Base-by-base conservation (phyloP, 2,329 filamentous ascomycete species). In the Rutstroemia sp. region DNA sequence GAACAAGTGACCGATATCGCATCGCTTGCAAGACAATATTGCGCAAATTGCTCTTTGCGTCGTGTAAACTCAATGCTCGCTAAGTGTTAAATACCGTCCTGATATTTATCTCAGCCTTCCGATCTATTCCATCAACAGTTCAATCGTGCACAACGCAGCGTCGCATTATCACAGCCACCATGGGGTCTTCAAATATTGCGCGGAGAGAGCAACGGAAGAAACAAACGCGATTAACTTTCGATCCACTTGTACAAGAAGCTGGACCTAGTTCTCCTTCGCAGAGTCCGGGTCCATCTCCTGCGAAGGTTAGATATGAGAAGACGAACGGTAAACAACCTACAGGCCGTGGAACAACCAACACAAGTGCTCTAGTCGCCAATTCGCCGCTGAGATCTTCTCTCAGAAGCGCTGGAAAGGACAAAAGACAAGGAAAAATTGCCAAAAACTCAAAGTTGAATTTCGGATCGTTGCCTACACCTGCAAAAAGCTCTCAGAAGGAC, bases 161-260 rank as follows among this genome's bases (percentile, higher is more conserved):
- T 34, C 10, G 30, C 10, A 34, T 34, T 34, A 19, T 19, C 14
- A 18, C 39, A 8, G 61, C 56, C 18, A 51, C 9, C 34, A 55
- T 55, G 53, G 39, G 46, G 10, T 55, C 62, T 19, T 62, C 62
- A 1, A 67, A 66, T 44, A 38, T 65, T 19, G 53, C 61, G 42
- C 63, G 61, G 21, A 62, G 61, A 54, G 48, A 47, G 8, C 60
- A 61, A 2, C 62, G 60, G 23, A 66, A 65, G 47, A 57, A 59
- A 19, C 67, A 69, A 50, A 69, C 66, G 9, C 61, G 61, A 10
- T 56, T 69, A 19, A 64, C 60, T 0, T 69, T 69, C 46, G 64
- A 67, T 49, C 58, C 63, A 10, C 19, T 57, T 9, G 38, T 38
- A 25, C 25, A 10, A 8, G 42, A 30, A 25, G 63, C 8, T 45